Evolutionary conservation across 352 stramenopile species (phyloP).

Genomic region (Phytopythium montanum): DNA sequence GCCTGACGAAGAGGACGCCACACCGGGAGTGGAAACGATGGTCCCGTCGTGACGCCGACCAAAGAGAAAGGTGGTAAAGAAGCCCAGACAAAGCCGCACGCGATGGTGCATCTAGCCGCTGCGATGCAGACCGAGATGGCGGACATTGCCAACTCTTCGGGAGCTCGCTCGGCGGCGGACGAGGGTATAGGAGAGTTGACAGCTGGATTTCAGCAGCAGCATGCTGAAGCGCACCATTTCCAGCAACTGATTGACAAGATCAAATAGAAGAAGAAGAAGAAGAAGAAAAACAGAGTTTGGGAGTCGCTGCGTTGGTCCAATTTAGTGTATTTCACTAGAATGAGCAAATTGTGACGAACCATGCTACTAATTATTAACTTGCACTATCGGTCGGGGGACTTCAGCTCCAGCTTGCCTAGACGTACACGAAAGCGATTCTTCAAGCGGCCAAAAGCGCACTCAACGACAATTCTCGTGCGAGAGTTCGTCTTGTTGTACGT

Average conservation of each 20-base stretch:
- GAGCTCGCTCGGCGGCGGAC: too few relatives aligned
- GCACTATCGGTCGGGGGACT: slow-evolving; percentile 4
- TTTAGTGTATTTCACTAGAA: background rate
- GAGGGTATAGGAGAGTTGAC: too few relatives aligned
- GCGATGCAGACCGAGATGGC: too few relatives aligned
- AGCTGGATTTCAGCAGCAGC: too few relatives aligned
- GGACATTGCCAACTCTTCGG: too few relatives aligned
- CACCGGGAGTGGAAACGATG: background rate
- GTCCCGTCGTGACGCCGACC: too few relatives aligned
- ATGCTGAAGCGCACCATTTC: too few relatives aligned
- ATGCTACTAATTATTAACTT: slow-evolving; percentile 14
- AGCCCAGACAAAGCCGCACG: too few relatives aligned
- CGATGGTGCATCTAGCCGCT: too few relatives aligned
- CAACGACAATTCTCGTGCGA: slow-evolving; percentile 13
- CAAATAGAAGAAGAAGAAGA: background rate
- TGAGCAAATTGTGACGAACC: slow-evolving; percentile 13
- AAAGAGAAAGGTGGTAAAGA: too few relatives aligned
- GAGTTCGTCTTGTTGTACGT: slow-evolving; percentile 12
- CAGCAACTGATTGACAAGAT: too few relatives aligned
- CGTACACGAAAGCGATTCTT: slow-evolving; percentile 15
- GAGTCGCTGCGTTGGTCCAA: background rate
- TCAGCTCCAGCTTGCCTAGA: slow-evolving; percentile 9
- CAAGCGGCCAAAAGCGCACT: slow-evolving; percentile 13
- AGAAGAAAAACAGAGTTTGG: too few relatives aligned
- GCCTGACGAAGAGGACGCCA: background rate